Percentiles rank a stretch among this genome's conserved stretches.
These are phyloP conservation scores for Nicotiana noctiflora DNA, from an alignment of 257 asterid species.

Conservation along the genomic window DNA sequence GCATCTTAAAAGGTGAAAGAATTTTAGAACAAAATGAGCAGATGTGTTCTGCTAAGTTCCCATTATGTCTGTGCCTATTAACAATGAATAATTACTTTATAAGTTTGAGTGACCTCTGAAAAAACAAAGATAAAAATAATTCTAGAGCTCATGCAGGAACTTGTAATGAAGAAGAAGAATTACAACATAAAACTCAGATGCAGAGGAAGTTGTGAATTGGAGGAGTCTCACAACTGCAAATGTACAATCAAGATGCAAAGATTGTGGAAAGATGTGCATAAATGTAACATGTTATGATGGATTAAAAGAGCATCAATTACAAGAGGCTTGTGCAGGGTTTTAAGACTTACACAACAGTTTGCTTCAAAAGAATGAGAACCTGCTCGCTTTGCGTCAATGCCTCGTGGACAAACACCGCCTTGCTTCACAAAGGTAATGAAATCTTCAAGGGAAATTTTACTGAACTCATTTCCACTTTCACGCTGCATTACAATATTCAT, in stretches of 20 bases:
- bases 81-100: background rate
- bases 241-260: background rate
- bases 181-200: background rate
- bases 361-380: slow-evolving; percentile 44
- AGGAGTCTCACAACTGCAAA: background rate
- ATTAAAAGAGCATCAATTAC: background rate
- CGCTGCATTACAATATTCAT: slow-evolving; percentile 36
- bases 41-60: background rate
- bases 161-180: background rate
- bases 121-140: background rate
- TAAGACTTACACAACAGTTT: slow-evolving; percentile 56
- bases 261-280: background rate
- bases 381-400: slow-evolving; percentile 33
- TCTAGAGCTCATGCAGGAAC: background rate
- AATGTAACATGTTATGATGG: background rate
- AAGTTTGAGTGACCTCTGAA: background rate
- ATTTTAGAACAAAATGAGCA: background rate
- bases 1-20: background rate
- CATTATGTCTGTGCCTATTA: background rate
- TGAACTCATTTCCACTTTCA: slow-evolving; percentile 34
- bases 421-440: slow-evolving; percentile 34
- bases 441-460: slow-evolving; percentile 46
- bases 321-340: background rate
- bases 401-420: slow-evolving; percentile 19
- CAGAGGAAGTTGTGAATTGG: slow-evolving; percentile 3